A percentile compares a stretch with the other conserved stretches of the same genome.
phyloP scores from a whole-genome alignment of 192 early-diverging fungal species.

The Gaertneriomyces sp. region DNA sequence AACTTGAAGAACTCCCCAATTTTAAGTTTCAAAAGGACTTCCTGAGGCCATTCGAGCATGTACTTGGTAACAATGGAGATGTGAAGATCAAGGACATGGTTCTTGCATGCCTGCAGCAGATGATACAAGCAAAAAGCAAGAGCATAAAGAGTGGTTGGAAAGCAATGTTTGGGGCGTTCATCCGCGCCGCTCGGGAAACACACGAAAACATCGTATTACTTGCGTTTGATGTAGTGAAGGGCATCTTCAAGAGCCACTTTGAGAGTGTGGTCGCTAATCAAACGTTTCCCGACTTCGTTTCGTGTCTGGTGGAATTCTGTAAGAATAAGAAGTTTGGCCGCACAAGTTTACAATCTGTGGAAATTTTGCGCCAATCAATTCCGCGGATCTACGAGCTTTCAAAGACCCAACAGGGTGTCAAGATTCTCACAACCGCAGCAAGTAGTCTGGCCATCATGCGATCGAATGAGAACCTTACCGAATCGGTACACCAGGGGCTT shows the following conservation, averaged over 20 bases:
- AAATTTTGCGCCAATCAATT: conserved; percentile 47
- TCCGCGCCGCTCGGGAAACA: conserved; percentile 55
- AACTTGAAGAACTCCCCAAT: conserved; percentile 90
- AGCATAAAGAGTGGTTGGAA: conserved; percentile 57
- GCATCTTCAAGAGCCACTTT: conserved; percentile 59
- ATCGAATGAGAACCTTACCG: conserved; percentile 26
- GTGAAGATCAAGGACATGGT: conserved; percentile 78
- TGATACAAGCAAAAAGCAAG: conserved; percentile 55
- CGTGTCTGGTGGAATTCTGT: conserved; percentile 54
- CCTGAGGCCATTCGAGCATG: conserved; percentile 78
- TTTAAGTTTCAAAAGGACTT: conserved; percentile 99
- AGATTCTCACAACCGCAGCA: conserved; percentile 14
- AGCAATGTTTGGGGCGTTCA: conserved; percentile 55
- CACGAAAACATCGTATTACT: conserved; percentile 53
- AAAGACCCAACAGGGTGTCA: conserved; percentile 33
- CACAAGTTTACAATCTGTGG: conserved; percentile 57
- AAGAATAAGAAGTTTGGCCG: conserved; percentile 70
- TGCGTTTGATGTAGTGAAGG: conserved; percentile 73
- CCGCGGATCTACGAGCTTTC: conserved; percentile 44
- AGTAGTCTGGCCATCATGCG: conserved; percentile 20
- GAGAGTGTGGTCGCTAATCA: conserved; percentile 61
- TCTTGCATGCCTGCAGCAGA: conserved; percentile 53
- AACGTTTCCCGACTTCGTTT: conserved; percentile 49
- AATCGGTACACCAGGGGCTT: conserved; percentile 21
- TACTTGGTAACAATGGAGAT: conserved; percentile 70